These are phyloP conservation scores for Coemansia asiatica DNA, from an alignment of 192 early-diverging fungal species.

Conservation along the genomic window DNA sequence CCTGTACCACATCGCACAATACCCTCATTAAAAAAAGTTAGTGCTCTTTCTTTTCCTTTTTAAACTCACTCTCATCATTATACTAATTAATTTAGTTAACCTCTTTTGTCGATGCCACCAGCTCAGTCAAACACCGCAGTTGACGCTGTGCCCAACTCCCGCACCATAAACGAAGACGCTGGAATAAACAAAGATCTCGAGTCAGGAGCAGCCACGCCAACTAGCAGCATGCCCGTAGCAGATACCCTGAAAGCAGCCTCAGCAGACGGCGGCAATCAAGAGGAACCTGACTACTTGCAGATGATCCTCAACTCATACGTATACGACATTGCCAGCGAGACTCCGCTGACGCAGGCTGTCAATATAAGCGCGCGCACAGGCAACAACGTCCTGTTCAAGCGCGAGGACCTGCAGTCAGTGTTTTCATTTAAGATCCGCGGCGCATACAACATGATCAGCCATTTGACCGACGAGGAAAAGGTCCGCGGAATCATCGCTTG, in stretches of 20 bases:
- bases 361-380: constrained; percentile 74
- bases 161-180: constrained; percentile 50
- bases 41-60: neutral
- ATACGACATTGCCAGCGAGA: constrained; percentile 91
- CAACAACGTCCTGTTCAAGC: constrained; percentile 81
- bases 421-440: constrained; percentile 99
- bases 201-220: constrained; percentile 1
- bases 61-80: neutral
- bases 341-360: constrained; percentile 79
- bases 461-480: constrained; percentile 76
- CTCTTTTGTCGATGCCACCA: neutral
- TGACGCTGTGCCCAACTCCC: constrained; percentile 41
- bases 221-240: neutral
- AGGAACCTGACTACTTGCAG: constrained; percentile 84
- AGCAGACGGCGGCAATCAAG: neutral
- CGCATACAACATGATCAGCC: constrained; percentile 90
- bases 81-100: neutral
- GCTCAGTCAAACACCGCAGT: neutral
- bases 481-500: constrained; percentile 90
- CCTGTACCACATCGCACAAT: neutral
- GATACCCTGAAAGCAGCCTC: neutral
- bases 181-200: constrained; percentile 23
- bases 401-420: constrained; percentile 95
- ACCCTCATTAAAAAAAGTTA: neutral
- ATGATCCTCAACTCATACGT: constrained; percentile 92